Percentiles rank a stretch among this genome's conserved stretches.
These are phyloP conservation scores for Dovyalis caffra DNA, from an alignment of 345 rosid genomes.

Conservation along the genomic window DNA sequence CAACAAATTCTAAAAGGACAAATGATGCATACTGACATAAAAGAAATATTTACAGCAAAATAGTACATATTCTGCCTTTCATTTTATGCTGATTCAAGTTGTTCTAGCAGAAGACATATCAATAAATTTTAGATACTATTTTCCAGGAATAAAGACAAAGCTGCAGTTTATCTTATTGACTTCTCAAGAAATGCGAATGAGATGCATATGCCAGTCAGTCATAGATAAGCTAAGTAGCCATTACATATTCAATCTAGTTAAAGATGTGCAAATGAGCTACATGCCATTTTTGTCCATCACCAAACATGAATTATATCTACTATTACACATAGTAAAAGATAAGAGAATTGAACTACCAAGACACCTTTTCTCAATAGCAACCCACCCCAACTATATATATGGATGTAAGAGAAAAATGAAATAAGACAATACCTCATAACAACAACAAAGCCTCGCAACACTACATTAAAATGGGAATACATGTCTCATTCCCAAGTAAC, in stretches of 20 bases:
- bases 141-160: neutral
- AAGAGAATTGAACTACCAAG: neutral
- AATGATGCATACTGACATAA: neutral
- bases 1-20: neutral
- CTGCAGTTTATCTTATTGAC: neutral
- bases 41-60: neutral
- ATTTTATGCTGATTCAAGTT: neutral
- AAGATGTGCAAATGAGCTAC: too few relatives aligned
- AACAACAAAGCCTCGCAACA: neutral
- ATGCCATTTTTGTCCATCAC: too few relatives aligned
- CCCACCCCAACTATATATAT: neutral
- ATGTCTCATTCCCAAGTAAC: neutral
- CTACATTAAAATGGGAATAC: neutral
- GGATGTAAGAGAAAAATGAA: neutral
- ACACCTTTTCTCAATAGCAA: neutral
- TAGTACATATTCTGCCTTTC: neutral
- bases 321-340: neutral
- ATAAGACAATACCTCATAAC: neutral
- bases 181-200: neutral
- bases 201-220: neutral
- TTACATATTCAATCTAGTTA: too few relatives aligned
- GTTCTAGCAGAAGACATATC: neutral
- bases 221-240: neutral
- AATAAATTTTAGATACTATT: neutral
- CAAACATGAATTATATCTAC: too few relatives aligned